Evolutionary conservation across 2,329 filamentous ascomycete genomes (phyloP).

Genomic region (Berkeleyomyces basicola): DNA sequence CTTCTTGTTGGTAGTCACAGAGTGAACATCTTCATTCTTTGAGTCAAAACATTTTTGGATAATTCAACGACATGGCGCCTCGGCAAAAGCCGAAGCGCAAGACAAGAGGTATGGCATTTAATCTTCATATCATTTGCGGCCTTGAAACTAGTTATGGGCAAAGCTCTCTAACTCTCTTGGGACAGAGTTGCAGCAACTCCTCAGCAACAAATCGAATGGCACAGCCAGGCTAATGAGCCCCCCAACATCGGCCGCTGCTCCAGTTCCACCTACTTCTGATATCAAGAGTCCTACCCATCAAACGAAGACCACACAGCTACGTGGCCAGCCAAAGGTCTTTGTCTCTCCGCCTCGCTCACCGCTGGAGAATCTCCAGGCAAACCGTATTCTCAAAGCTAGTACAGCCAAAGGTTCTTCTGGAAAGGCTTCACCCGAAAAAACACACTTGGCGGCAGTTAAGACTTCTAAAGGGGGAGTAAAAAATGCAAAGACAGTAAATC

Average conservation of each 20-base stretch:
- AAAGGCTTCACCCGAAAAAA: not conserved
- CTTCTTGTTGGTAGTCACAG: not conserved
- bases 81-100: constrained; percentile 8
- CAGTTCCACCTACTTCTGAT: not conserved
- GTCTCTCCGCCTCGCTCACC: not conserved
- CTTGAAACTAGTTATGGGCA: too few species aligned
- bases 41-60: not conserved
- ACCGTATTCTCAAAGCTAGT: not conserved
- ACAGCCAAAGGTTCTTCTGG: not conserved
- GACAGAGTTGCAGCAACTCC: not conserved
- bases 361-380: not conserved
- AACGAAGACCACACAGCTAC: too few species aligned
- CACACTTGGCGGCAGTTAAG: too few species aligned
- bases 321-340: not conserved
- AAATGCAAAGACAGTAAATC: not conserved
- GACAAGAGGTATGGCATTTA: constrained; percentile 2
- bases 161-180: not conserved
- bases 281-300: not conserved
- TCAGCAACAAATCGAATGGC: not conserved
- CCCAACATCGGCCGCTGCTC: not conserved
- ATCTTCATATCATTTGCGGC: not conserved
- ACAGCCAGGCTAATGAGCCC: not conserved
- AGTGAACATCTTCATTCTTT: not conserved
- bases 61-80: constrained; percentile 2
- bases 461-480: not conserved